Base-by-base conservation (phyloP, 768 basidiomycete species). In the Goffeauzyma gilvescens region DNA sequence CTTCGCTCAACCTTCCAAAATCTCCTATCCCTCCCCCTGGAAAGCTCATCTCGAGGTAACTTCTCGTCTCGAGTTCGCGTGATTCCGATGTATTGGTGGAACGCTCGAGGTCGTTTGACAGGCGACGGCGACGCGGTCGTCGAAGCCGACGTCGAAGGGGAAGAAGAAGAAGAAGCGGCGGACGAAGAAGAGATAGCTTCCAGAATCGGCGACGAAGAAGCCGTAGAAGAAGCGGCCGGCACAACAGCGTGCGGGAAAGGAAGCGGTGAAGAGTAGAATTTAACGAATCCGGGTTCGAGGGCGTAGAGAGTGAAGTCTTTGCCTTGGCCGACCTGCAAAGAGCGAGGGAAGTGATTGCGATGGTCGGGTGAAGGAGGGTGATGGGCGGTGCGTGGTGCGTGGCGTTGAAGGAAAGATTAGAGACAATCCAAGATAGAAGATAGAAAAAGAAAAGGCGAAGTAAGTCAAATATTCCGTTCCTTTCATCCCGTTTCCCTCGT, bases 291-390 rank as follows among this genome's bases (percentile, higher is more conserved):
- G 0, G 90, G 89, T 4, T 76, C 76, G 2, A 74, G 70, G 20
- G 93, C 89, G 57, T 79, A 95, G 42, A 98, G 71, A 1, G 93
- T 96, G 66, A 95, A 87, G 65, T 98, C 93, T 44, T 79, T 75
- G 17, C 89, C 93, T 61, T 84, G 78, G 51, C 75, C 76, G 41
- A 95, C 85, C 84, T 90, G 54, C 18, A 22, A 22, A 30, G 27
- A 32, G 15, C 6, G 24, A n/a, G 32, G 4, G 31, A 13, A 17
- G 20, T 4, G 21, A 18, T 2, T 10, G 3, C 15, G 33, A 33
- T 23, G 21, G 20, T 17, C 4, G 13, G 22, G 32, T 12, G 18
- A 17, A 30, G 12, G 25, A 18, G 40, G 7, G 14, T 32, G 20
- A 5, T 17, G 10, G 7, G 9, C n/a, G 30, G 40, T 6, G 25